Percentiles rank a stretch among this genome's conserved stretches.
Evolutionary conservation across 768 basidiomycete genomes (phyloP).

Genomic region (Boletus insuetus): DNA sequence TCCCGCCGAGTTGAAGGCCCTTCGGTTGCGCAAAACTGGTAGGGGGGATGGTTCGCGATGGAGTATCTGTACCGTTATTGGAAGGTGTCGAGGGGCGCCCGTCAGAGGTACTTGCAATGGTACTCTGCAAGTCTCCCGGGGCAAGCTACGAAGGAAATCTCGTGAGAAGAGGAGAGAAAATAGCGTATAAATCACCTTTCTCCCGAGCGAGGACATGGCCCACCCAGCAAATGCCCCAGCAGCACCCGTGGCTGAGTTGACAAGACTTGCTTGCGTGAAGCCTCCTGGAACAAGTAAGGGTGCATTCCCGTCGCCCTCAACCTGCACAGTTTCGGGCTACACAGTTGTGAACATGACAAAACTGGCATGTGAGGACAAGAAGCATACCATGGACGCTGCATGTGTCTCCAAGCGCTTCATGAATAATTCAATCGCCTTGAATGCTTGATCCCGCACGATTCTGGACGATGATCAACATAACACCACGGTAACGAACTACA

Average conservation of each 20-base stretch:
- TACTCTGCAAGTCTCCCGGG: slow-evolving; percentile 68
- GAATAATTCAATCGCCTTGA: slow-evolving; percentile 88
- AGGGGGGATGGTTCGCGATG: slow-evolving; percentile 3
- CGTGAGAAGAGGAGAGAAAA: background rate
- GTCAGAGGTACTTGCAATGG: slow-evolving; percentile 45
- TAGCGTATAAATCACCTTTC: slow-evolving; percentile 50
- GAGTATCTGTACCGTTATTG: background rate
- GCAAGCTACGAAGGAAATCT: slow-evolving; percentile 48
- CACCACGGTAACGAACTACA: background rate
- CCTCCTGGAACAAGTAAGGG: slow-evolving; percentile 29
- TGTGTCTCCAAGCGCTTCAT: slow-evolving; percentile 79
- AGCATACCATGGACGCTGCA: slow-evolving; percentile 75
- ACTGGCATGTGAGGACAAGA: background rate
- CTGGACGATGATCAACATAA: slow-evolving; percentile 38
- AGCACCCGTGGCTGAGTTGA: slow-evolving; percentile 86
- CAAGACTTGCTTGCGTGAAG: slow-evolving; percentile 43
- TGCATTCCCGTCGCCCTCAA: slow-evolving; percentile 35
- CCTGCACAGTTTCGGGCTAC: slow-evolving; percentile 56
- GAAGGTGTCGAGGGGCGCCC: slow-evolving; percentile 44
- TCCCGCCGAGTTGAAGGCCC: slow-evolving; percentile 68
- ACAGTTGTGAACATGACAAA: background rate
- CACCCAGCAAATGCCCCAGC: slow-evolving; percentile 92
- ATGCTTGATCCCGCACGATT: slow-evolving; percentile 92
- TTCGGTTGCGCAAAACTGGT: slow-evolving; percentile 41
- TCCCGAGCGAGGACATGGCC: slow-evolving; percentile 90